phyloP scores from a whole-genome alignment of 2,329 filamentous ascomycete species.

The Thelonectria discophora region DNA sequence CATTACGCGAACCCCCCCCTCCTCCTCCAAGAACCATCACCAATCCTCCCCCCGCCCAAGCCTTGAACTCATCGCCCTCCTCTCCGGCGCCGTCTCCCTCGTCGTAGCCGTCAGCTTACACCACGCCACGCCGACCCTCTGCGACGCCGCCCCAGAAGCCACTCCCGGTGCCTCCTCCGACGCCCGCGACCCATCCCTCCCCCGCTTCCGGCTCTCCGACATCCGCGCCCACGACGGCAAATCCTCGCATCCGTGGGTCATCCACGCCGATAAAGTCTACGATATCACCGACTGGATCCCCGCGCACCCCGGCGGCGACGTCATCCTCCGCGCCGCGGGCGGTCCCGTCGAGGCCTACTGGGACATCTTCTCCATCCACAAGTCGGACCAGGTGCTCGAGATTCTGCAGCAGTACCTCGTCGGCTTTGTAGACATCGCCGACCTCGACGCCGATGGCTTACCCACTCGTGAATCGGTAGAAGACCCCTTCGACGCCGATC shows the following conservation, averaged over 20 bases:
- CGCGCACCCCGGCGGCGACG: slow-evolving; percentile 72
- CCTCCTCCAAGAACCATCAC: neutral
- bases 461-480: slow-evolving; percentile 64
- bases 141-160: slow-evolving; percentile 26
- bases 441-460: slow-evolving; percentile 63
- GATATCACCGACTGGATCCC: slow-evolving; percentile 75
- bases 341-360: slow-evolving; percentile 73
- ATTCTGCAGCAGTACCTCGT: slow-evolving; percentile 72
- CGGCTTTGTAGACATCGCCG: slow-evolving; percentile 66
- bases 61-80: slow-evolving; percentile 14
- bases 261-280: slow-evolving; percentile 71
- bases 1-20: slow-evolving; percentile 1
- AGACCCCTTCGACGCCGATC: slow-evolving; percentile 67
- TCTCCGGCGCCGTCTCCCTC: slow-evolving; percentile 33
- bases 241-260: slow-evolving; percentile 69
- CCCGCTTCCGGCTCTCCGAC: slow-evolving; percentile 60
- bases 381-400: slow-evolving; percentile 69
- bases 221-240: slow-evolving; percentile 62
- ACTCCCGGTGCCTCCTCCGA: slow-evolving; percentile 19
- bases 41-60: slow-evolving; percentile 9
- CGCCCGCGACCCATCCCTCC: slow-evolving; percentile 53
- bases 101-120: slow-evolving; percentile 31
- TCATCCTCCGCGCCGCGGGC: slow-evolving; percentile 72
- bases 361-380: slow-evolving; percentile 76
- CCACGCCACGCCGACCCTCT: slow-evolving; percentile 31